A percentile compares a stretch with the other conserved stretches of the same genome.
phyloP scores from a whole-genome alignment of 2,329 filamentous ascomycete species.

The Harringtonia aguacate region DNA sequence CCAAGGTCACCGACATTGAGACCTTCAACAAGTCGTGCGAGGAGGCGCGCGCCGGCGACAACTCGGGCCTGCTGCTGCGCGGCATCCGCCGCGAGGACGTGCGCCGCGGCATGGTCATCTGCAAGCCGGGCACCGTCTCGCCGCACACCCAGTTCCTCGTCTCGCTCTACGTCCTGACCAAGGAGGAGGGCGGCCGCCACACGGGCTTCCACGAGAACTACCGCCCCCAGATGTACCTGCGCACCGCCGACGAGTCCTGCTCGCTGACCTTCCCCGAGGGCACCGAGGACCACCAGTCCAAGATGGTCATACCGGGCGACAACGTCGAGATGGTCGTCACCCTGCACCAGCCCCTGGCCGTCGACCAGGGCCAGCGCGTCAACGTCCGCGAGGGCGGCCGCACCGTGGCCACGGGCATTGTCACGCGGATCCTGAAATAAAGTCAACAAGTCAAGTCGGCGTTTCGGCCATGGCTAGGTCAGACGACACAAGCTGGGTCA shows the following conservation, averaged over 20 bases:
- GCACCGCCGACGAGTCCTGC: conserved; percentile 75
- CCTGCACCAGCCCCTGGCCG: conserved; percentile 73
- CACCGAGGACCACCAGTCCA: conserved; percentile 56
- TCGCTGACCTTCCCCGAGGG: conserved; percentile 80
- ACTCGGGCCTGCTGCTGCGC: conserved; percentile 93
- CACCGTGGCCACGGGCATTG: conserved; percentile 73
- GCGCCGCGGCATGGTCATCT: conserved; percentile 87
- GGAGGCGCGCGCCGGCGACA: conserved; percentile 91
- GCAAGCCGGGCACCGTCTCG: conserved; percentile 72
- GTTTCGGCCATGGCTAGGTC: too few relatives aligned
- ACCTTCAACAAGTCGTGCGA: conserved; percentile 99
- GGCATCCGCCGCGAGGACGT: conserved; percentile 95
- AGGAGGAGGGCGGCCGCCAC: conserved; percentile 96
- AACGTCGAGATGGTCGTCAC: conserved; percentile 95
- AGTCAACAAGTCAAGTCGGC: too few relatives aligned
- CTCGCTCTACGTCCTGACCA: conserved; percentile 93
- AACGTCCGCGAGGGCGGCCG: conserved; percentile 96
- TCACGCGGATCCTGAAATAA: conserved; percentile 62
- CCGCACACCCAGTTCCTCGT: conserved; percentile 85
- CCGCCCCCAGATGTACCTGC: conserved; percentile 90
- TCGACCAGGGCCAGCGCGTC: conserved; percentile 90
- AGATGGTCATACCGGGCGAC: conserved; percentile 96
- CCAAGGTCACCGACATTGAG: conserved; percentile 99
- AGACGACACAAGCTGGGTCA: too few relatives aligned
- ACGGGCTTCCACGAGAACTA: conserved; percentile 95